These are phyloP conservation scores for Phytophthora podocarpi DNA, from an alignment of 352 stramenopile species.

Conservation along the genomic window DNA sequence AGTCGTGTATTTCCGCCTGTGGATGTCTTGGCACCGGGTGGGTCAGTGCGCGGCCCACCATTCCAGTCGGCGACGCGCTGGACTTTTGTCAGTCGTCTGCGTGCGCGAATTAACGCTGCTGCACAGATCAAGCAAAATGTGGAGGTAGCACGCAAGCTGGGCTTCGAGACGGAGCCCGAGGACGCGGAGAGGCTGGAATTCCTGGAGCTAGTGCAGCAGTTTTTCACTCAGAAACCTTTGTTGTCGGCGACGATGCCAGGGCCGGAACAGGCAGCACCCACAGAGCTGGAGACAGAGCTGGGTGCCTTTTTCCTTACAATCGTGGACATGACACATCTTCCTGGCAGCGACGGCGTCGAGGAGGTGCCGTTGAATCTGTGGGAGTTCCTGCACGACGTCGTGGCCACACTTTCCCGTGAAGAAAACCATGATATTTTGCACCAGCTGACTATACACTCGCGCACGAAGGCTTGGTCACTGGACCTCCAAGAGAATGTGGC, in stretches of 20 bases:
- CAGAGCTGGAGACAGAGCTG: conserved; percentile 49
- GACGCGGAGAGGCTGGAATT: conserved; percentile 75
- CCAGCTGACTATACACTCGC: conserved; percentile 52
- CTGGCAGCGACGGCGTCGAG: conserved; percentile 21
- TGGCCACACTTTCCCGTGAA: conserved; percentile 31
- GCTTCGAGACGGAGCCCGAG: conserved; percentile 79
- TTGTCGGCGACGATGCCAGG: conserved; percentile 10
- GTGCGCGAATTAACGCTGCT: conserved; percentile 65
- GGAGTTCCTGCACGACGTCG: conserved; percentile 50
- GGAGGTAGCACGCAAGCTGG: conserved; percentile 58
- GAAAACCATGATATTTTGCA: conserved; percentile 60
- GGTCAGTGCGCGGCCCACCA: conserved; percentile 69
- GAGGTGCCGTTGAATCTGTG: conserved; percentile 46
- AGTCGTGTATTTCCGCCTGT: conserved; percentile 75
- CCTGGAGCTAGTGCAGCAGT: conserved; percentile 72
- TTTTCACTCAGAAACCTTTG: conserved; percentile 62
- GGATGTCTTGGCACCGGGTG: conserved; percentile 63
- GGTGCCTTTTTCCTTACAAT: conserved; percentile 68
- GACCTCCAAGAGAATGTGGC: conserved; percentile 58
- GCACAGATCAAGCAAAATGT: conserved; percentile 66
- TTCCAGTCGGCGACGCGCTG: conserved; percentile 82
- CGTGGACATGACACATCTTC: conserved; percentile 48
- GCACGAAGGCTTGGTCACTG: conserved; percentile 57
- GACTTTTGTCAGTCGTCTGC: conserved; percentile 64
- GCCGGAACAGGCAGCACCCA: conserved; percentile 21